These are phyloP conservation scores for Fagus sylvatica DNA, from an alignment of 306 rosid species.

Conservation along the genomic window DNA sequence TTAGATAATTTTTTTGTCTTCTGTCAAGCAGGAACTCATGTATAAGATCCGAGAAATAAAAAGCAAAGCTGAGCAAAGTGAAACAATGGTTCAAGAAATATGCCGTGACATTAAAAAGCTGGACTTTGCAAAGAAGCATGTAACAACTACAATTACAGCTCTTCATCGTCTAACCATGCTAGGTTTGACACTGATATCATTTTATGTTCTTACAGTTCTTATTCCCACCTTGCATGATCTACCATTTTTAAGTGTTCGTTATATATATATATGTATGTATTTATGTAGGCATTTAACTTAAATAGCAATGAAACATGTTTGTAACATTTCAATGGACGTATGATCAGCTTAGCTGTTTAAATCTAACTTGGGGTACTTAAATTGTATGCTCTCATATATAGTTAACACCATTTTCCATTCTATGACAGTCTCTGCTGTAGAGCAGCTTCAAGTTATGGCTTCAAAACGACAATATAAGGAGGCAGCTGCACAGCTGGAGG, in stretches of 20 bases:
- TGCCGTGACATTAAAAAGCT: slow-evolving; percentile 96
- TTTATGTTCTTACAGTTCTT: neutral
- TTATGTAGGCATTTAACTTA: neutral
- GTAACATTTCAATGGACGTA: neutral
- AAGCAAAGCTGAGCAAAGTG: slow-evolving; percentile 96
- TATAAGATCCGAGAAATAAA: slow-evolving; percentile 93
- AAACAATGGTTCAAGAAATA: slow-evolving; percentile 97
- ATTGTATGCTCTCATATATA: neutral
- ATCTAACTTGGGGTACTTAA: neutral
- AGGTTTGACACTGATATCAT: slow-evolving; percentile 43
- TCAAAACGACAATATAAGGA: slow-evolving; percentile 94
- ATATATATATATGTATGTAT: neutral
- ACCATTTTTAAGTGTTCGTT: neutral
- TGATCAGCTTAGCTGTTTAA: neutral
- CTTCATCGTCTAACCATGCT: slow-evolving; percentile 99
- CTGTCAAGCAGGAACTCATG: slow-evolving; percentile 80
- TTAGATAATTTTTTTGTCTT: slow-evolving; percentile 10
- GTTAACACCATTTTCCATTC: slow-evolving; percentile 21
- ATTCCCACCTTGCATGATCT: neutral
- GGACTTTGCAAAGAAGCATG: slow-evolving; percentile 98
- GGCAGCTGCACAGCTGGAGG: slow-evolving; percentile 99
- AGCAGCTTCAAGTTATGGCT: slow-evolving; percentile 99
- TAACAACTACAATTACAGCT: slow-evolving; percentile 94
- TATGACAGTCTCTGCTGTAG: slow-evolving; percentile 97
- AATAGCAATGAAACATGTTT: neutral